Percentiles rank a stretch among this genome's conserved stretches.
Conservation (phyloP, 2,329 filamentous ascomycete genomes). For the Teratosphaeria destructans region DNA sequence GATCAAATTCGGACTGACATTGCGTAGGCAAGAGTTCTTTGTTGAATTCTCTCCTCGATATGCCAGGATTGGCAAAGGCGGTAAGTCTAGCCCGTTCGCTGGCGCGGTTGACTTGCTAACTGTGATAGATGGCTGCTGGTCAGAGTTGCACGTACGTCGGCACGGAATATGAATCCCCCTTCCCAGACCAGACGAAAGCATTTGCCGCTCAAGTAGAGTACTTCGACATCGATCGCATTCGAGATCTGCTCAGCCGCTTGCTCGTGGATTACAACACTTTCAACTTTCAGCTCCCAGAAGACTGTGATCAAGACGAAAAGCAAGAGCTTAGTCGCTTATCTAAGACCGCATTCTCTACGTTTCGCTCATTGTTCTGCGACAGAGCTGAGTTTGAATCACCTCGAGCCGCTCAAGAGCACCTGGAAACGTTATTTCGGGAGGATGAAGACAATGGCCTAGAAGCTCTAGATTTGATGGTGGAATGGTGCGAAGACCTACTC, state of each 20-base stretch:
- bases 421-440: too few species aligned
- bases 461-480: too few species aligned
- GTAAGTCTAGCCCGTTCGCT: neutral
- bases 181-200: slow-evolving; percentile 3
- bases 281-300: neutral
- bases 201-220: slow-evolving; percentile 1
- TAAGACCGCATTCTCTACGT: too few species aligned
- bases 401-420: too few species aligned
- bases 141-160: slow-evolving; percentile 8
- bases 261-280: neutral
- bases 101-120: neutral
- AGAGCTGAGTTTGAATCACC: too few species aligned
- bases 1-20: neutral
- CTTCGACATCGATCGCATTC: neutral
- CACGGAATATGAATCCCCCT: slow-evolving; percentile 1
- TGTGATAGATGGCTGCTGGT: slow-evolving; percentile 6
- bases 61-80: neutral
- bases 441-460: too few species aligned
- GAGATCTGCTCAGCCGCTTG: neutral
- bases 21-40: neutral
- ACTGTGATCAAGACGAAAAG: neutral
- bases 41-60: neutral
- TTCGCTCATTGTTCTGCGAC: too few species aligned
- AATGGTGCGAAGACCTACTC: too few species aligned
- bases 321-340: too few species aligned